Evolutionary conservation across 768 basidiomycete species (phyloP).

Genomic region (Crassisporium funariophilum): DNA sequence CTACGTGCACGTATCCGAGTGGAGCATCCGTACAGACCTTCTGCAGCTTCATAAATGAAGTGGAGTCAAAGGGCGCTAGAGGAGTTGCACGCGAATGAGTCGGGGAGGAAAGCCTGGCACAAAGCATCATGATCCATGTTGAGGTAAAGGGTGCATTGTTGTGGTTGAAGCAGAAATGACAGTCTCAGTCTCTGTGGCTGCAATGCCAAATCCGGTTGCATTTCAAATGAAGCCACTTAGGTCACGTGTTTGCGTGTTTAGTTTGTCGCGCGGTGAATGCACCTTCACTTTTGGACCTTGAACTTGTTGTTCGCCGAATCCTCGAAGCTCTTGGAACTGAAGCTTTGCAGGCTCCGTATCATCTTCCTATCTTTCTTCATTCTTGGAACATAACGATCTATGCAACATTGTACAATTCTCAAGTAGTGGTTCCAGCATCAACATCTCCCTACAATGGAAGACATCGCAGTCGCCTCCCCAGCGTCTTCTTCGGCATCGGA

Average conservation of each 20-base stretch:
- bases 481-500: slow-evolving; percentile 35
- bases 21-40: too few relatives aligned
- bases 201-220: not conserved
- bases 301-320: slow-evolving; percentile 17
- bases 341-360: too few relatives aligned
- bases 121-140: too few relatives aligned
- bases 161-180: too few relatives aligned
- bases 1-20: slow-evolving; percentile 2
- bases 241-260: slow-evolving; percentile 32
- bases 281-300: slow-evolving; percentile 28
- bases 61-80: too few relatives aligned
- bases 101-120: too few relatives aligned
- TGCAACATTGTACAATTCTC: slow-evolving; percentile 4
- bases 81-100: too few relatives aligned
- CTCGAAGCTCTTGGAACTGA: too few relatives aligned
- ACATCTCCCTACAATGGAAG: slow-evolving; percentile 20
- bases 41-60: too few relatives aligned
- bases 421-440: not conserved
- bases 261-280: slow-evolving; percentile 24
- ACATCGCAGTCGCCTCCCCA: slow-evolving; percentile 21
- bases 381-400: slow-evolving; percentile 3
- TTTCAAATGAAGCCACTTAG: slow-evolving; percentile 5
- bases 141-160: too few relatives aligned
- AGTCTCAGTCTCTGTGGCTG: too few relatives aligned
- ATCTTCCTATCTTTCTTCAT: not conserved